Base-by-base conservation (phyloP, 768 basidiomycete species). In the Lactarius sp. region DNA sequence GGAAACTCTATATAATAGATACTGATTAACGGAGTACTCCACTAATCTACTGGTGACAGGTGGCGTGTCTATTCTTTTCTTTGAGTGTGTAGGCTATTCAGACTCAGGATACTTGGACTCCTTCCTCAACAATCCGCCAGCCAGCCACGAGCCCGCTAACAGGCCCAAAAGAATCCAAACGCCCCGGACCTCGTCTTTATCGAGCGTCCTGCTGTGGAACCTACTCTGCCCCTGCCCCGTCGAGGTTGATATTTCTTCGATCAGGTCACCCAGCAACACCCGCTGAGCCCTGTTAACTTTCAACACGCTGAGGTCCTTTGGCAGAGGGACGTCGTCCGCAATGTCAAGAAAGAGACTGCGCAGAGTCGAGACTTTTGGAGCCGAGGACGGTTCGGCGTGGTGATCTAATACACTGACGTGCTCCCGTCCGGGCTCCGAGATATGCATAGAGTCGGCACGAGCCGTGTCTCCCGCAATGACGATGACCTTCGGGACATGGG, bases 111-210 rank as follows among this genome's bases (percentile, higher is more conserved):
- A 72, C 46, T 66, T 67, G 5, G 72, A 67, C 7, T 65, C 34
- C 1, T 71, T 61, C 59, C 62, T 56, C 20, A 75, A 62, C 60
- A 68, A 39, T 12, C 77, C 76, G 47, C 79, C 83, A 6, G 78
- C 70, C 7, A 81, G 56, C 75, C 81, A 80, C 0, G 83, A 83
- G 4, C 80, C 77, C 9, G 72, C 79, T 10, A 85, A 56, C 20
- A 85, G 71, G 44, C 81, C 81, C 16, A 79, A 72, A 20, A 86
- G 69, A 14, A 77, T 68, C 72, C 76, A 83, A n/a, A 80, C 65
- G 2, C 85, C 85, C 46, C 53, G 76, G 62, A 65, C 71, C 70
- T 86, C 82, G 46, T 82, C 78, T 10, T 65, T 63, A 62, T 78
- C 77, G 52, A 82, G 66, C 3, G 73, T 72, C 57, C 76, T 70